These are phyloP conservation scores for Apophysomyces variabilis DNA, from an alignment of 371 early-diverging fungal species.

Conservation along the genomic window DNA sequence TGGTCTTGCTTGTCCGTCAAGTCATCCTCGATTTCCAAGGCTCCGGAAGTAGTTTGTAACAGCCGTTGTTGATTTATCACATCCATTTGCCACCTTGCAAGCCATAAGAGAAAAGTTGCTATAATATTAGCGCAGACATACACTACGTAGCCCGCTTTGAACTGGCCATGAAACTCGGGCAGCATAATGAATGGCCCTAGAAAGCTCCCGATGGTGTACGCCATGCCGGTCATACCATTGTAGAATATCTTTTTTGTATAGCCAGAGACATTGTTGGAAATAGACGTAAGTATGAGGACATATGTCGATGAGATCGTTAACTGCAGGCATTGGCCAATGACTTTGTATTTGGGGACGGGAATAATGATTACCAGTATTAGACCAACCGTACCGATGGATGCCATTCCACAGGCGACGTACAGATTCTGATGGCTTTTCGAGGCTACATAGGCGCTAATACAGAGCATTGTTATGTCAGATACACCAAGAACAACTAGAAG, in stretches of 20 bases:
- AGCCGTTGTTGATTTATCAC: slow-evolving; percentile 18
- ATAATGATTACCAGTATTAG: slow-evolving; percentile 34
- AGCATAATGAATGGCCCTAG: slow-evolving; percentile 25
- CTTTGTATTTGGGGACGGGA: slow-evolving; percentile 28
- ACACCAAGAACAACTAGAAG: slow-evolving; percentile 21
- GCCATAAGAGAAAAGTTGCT: slow-evolving; percentile 21
- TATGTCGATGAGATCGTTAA: background rate
- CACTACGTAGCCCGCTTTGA: slow-evolving; percentile 21
- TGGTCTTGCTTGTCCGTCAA: background rate
- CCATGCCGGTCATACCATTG: slow-evolving; percentile 16
- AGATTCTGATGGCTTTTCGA: slow-evolving; percentile 26
- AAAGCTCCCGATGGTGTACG: slow-evolving; percentile 24
- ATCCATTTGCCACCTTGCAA: slow-evolving; percentile 20
- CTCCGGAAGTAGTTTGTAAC: background rate
- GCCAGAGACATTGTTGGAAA: slow-evolving; percentile 21
- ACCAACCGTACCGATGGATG: slow-evolving; percentile 37
- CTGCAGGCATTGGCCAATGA: slow-evolving; percentile 22
- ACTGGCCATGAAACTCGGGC: slow-evolving; percentile 17
- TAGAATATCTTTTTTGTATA: slow-evolving; percentile 32
- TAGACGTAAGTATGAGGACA: slow-evolving; percentile 13
- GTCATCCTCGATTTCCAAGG: background rate
- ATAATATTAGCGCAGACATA: slow-evolving; percentile 38
- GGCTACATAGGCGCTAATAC: slow-evolving; percentile 20
- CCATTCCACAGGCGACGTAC: slow-evolving; percentile 26
- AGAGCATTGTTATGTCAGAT: slow-evolving; percentile 33